Base-by-base conservation (phyloP, 805 yeast genomes). In the Priceomyces fermenticarens region DNA sequence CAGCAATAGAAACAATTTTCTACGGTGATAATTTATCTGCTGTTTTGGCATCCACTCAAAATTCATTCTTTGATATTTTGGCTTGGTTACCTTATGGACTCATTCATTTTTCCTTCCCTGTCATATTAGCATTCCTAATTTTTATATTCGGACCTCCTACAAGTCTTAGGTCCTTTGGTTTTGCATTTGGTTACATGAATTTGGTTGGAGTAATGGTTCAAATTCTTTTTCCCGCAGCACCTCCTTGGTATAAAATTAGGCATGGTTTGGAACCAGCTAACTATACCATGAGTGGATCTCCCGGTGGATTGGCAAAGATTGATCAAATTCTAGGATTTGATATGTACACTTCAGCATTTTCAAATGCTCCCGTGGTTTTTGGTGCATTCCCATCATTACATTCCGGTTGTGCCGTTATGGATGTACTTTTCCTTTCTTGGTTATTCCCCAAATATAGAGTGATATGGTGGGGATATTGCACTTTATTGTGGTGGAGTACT, bases 401-500 rank as follows among this genome's bases (percentile, higher is more conserved):
- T 58, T 85, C 96, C 11, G 99, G 95, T 11, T 87, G 91, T 60
- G 90, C 97, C 10, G 86, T 90, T 3, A 84, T 91, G 88, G 96
- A 90, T 58, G 96, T 89, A 2, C 69, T 90, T 45, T 93, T 93
- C 65, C 70, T 93, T 55, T 71, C 82, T 39, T 88, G 88, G 70
- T 68, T 89, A 41, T 90, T 90, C 59, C 98, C 98, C 10, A 72
- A 66, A 32, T 70, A 70, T 36, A 71, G 80, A 1, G 80, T 84
- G 6, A 44, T 86, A 5, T 86, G 88, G 73, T 73, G 83, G 58
- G 63, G 72, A 13, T 93, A 91, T 60, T 93, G 88, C n/a, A 67
- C 80, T 47, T 88, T 96, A 95, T 75, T 93, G 51, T 91, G 98
- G 98, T 93, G 97, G 95, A 78, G 93, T 38, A 93, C 98, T 11